Conservation (phyloP, 2,329 filamentous ascomycete species). For the Geosmithia putterillii region DNA sequence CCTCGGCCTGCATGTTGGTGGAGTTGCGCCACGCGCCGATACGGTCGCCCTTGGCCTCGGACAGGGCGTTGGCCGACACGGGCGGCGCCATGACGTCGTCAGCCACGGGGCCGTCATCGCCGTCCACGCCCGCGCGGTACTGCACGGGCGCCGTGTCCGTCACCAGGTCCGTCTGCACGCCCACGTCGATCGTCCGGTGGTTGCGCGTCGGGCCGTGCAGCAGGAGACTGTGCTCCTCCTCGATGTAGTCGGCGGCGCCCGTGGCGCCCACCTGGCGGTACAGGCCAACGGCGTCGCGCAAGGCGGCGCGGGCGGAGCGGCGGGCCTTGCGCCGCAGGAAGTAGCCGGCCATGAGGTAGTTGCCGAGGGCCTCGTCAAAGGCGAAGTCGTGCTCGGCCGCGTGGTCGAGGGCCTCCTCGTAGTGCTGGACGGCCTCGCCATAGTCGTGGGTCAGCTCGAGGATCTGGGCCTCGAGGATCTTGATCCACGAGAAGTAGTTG, state of each 20-base stretch:
- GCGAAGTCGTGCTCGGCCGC: conserved; percentile 52
- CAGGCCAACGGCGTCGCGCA: conserved; percentile 54
- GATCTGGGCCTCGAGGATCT: conserved; percentile 55
- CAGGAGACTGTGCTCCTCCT: conserved; percentile 55
- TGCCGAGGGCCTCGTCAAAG: conserved; percentile 61
- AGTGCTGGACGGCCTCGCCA: conserved; percentile 46
- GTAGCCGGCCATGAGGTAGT: conserved; percentile 62
- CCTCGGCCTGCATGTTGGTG: conserved; percentile 40
- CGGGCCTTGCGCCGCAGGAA: conserved; percentile 53
- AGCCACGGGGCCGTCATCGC: conserved; percentile 20
- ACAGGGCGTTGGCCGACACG: conserved; percentile 24
- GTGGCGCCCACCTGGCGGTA: conserved; percentile 58
- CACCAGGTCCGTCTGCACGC: conserved; percentile 60
- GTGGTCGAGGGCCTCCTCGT: conserved; percentile 63
- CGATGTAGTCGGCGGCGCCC: conserved; percentile 56
- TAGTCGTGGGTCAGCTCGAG: conserved; percentile 48
- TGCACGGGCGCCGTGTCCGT: conserved; percentile 40
- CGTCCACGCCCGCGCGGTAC: conserved; percentile 31
- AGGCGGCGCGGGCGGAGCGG: conserved; percentile 55
- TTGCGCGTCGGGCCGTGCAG: conserved; percentile 49
- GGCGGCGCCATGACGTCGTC: conserved; percentile 27
- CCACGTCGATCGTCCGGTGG: conserved; percentile 46
- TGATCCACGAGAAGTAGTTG: conserved; percentile 62
- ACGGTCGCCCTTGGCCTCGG: conserved; percentile 41
- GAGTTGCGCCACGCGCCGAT: conserved; percentile 53